phyloP scores from a whole-genome alignment of 306 rosid species.

The Quercus engelmannii region DNA sequence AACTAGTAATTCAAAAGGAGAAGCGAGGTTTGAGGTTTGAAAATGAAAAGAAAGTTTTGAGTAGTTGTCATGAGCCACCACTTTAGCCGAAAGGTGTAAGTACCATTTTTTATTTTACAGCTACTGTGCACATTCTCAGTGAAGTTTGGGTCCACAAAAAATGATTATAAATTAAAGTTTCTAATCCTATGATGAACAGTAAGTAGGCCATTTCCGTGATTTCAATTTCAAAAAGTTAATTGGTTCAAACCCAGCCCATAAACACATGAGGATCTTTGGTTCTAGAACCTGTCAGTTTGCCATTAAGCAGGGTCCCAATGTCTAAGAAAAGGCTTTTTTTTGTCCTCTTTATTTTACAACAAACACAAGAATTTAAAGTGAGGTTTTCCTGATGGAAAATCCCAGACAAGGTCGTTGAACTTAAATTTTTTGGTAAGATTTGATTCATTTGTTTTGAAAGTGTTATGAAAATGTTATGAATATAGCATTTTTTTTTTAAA shows the following conservation, averaged over 20 bases:
- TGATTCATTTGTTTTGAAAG: too few species aligned
- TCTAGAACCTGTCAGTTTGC: neutral
- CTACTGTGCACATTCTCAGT: neutral
- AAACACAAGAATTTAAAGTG: too few species aligned
- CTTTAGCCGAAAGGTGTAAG: conserved; percentile 19
- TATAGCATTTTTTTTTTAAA: too few species aligned
- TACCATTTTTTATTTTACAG: neutral
- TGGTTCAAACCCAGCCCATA: neutral
- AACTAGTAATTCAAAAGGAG: neutral
- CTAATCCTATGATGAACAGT: neutral
- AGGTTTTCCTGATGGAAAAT: too few species aligned
- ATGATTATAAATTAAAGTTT: neutral
- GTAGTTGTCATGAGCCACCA: neutral
- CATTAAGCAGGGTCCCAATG: neutral
- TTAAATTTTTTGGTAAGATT: too few species aligned
- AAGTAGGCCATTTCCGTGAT: neutral
- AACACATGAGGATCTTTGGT: neutral
- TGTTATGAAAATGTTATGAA: too few species aligned
- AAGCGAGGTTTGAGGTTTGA: neutral
- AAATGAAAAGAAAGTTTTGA: neutral
- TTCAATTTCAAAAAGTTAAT: neutral
- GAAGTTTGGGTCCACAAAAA: conserved; percentile 3
- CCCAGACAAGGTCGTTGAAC: too few species aligned
- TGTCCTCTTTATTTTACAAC: too few species aligned
- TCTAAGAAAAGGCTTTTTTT: too few species aligned